Conservation (phyloP, 164 flowering plant genomes). For the Saururus chinensis region DNA sequence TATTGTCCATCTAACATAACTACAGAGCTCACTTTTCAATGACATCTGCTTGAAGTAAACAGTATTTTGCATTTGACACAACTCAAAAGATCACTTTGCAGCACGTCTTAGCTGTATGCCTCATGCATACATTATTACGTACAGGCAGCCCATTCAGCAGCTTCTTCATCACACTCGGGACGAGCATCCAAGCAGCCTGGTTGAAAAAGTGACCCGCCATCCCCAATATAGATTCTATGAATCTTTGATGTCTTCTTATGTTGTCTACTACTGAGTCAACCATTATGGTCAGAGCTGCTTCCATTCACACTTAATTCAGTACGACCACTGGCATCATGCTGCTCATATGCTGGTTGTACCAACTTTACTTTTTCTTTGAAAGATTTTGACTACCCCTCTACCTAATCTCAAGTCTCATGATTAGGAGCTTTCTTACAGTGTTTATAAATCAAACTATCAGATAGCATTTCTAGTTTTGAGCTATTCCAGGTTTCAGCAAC, state of each 20-base stretch:
- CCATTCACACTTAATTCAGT: slow-evolving; percentile 2
- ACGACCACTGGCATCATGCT: not conserved
- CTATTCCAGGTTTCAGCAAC: slow-evolving; percentile 11
- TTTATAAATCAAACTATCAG: slow-evolving; percentile 45
- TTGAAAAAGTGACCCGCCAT: slow-evolving; percentile 38
- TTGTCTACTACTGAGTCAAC: slow-evolving; percentile 36
- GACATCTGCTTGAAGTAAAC: not conserved
- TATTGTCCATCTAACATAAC: slow-evolving; percentile 19
- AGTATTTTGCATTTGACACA: not conserved
- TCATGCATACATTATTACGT: slow-evolving; percentile 30
- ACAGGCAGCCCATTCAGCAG: slow-evolving; percentile 16
- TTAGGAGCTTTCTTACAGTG: slow-evolving; percentile 47
- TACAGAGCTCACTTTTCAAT: too few species aligned
- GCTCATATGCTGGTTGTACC: slow-evolving; percentile 9
- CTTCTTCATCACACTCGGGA: slow-evolving; percentile 23
- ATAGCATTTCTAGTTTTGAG: slow-evolving; percentile 27
- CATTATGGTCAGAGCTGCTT: slow-evolving; percentile 23
- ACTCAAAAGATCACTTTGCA: not conserved
- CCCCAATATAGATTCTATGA: slow-evolving; percentile 62
- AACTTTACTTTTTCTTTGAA: slow-evolving; percentile 38
- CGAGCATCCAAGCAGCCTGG: slow-evolving; percentile 16
- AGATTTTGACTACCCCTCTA: slow-evolving; percentile 45
- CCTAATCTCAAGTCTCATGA: slow-evolving; percentile 45
- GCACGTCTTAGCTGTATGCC: slow-evolving; percentile 12
- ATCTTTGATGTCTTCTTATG: slow-evolving; percentile 69